Conservation (phyloP, 1,284 basidiomycete species). For the Apiotrichum akiyoshidainum region DNA sequence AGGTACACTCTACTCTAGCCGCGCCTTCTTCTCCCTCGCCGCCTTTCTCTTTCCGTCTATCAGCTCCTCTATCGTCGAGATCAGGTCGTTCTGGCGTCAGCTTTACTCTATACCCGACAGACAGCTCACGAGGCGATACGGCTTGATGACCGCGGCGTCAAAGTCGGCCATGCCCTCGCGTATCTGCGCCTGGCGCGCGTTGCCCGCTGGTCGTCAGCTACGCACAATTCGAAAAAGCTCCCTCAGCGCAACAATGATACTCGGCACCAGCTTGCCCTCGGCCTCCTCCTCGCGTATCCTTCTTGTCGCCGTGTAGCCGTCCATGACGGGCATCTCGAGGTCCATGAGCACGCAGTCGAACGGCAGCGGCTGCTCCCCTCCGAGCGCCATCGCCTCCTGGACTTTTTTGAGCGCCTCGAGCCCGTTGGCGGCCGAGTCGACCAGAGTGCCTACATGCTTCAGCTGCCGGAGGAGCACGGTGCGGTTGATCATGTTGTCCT, state of each 20-base stretch:
- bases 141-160: slow-evolving; percentile 39
- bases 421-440: slow-evolving; percentile 43
- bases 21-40: no score
- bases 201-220: slow-evolving; percentile 11
- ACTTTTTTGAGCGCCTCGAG: slow-evolving; percentile 50
- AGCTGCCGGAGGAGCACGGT: slow-evolving; percentile 46
- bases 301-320: slow-evolving; percentile 12
- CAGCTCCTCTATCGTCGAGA: no score
- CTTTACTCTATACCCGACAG: no score
- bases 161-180: slow-evolving; percentile 10
- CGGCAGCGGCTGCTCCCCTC: not conserved
- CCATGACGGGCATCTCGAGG: slow-evolving; percentile 44
- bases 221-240: not conserved
- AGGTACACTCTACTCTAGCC: no score
- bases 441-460: slow-evolving; percentile 32
- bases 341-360: slow-evolving; percentile 49
- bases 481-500: slow-evolving; percentile 51
- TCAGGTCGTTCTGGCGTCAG: no score
- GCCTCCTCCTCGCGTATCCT: slow-evolving; percentile 14
- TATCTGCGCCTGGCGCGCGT: slow-evolving; percentile 16
- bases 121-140: slow-evolving; percentile 24
- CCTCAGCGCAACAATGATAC: slow-evolving; percentile 9
- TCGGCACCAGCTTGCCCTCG: not conserved
- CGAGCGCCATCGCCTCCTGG: slow-evolving; percentile 19
- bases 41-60: no score